These are phyloP conservation scores for Orbilia quercus DNA, from an alignment of 2,329 filamentous ascomycete species.

Conservation along the genomic window DNA sequence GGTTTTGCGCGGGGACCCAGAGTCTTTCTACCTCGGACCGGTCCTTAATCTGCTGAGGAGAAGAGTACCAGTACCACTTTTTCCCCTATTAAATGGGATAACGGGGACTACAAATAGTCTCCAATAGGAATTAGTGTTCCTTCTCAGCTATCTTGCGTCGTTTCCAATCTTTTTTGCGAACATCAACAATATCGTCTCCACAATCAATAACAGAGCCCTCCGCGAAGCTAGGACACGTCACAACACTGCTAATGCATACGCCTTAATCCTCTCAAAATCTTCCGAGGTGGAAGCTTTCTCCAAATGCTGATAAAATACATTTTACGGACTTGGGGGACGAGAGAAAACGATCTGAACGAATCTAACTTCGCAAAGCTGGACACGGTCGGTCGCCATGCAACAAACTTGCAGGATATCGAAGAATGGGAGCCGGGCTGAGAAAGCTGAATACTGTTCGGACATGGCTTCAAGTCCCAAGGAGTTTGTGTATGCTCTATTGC, in stretches of 20 bases:
- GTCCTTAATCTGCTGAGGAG: background rate
- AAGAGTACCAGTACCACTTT: slow-evolving; percentile 9
- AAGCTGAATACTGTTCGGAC: too few relatives aligned
- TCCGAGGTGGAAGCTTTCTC: background rate
- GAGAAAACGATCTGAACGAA: too few relatives aligned
- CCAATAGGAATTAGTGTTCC: too few relatives aligned
- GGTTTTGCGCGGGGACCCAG: background rate
- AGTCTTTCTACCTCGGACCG: slow-evolving; percentile 23
- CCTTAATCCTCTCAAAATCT: background rate
- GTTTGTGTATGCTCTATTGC: too few relatives aligned
- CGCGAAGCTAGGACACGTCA: slow-evolving; percentile 17
- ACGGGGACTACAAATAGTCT: background rate
- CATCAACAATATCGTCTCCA: background rate
- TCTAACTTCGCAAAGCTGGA: too few relatives aligned
- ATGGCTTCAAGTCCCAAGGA: too few relatives aligned
- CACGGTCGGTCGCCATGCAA: too few relatives aligned
- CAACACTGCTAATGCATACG: slow-evolving; percentile 2
- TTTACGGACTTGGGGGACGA: too few relatives aligned
- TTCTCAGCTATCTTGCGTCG: background rate
- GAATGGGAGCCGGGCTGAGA: background rate
- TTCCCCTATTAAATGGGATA: slow-evolving; percentile 18
- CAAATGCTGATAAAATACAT: too few relatives aligned
- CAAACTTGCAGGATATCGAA: background rate
- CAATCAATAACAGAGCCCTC: background rate
- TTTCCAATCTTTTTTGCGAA: background rate